Evolutionary conservation across 768 basidiomycete genomes (phyloP).

Genomic region (Coprinopsis marcescibilis): DNA sequence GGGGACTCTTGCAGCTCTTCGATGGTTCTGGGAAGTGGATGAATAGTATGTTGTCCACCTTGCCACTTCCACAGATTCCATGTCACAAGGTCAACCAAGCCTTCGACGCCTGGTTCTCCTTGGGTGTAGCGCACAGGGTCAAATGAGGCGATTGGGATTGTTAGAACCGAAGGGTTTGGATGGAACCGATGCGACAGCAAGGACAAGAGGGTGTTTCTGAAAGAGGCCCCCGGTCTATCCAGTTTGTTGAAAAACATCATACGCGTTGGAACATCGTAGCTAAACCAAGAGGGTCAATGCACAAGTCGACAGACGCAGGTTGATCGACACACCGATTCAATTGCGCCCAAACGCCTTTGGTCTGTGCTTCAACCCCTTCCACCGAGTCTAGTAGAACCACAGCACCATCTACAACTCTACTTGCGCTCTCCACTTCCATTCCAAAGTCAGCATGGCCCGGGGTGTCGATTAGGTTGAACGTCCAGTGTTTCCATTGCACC

Average conservation of each 20-base stretch:
- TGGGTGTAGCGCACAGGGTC: constrained; percentile 54
- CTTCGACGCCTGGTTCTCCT: constrained; percentile 81
- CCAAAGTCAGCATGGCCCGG: constrained; percentile 93
- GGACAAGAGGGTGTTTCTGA: constrained; percentile 65
- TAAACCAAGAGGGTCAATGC: constrained; percentile 21
- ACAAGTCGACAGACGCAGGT: background rate
- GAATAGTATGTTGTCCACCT: constrained; percentile 34
- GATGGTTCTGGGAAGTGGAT: constrained; percentile 47
- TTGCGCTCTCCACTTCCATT: constrained; percentile 95
- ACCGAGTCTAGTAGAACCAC: constrained; percentile 87
- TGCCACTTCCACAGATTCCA: constrained; percentile 83
- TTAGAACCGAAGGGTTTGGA: constrained; percentile 61
- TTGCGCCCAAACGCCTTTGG: constrained; percentile 84
- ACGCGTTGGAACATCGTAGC: constrained; percentile 74
- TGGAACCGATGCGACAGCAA: constrained; percentile 72
- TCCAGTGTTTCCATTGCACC: constrained; percentile 79
- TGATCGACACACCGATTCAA: constrained; percentile 63
- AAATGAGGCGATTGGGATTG: constrained; percentile 77
- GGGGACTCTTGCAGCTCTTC: constrained; percentile 35
- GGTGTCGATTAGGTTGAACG: constrained; percentile 84
- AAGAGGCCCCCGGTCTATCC: constrained; percentile 81
- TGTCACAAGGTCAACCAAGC: constrained; percentile 75
- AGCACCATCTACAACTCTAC: constrained; percentile 84
- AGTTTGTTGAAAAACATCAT: constrained; percentile 86
- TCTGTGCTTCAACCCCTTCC: constrained; percentile 88